These are phyloP conservation scores for Colletotrichum spinosum DNA, from an alignment of 2,329 filamentous ascomycete genomes.

Conservation along the genomic window DNA sequence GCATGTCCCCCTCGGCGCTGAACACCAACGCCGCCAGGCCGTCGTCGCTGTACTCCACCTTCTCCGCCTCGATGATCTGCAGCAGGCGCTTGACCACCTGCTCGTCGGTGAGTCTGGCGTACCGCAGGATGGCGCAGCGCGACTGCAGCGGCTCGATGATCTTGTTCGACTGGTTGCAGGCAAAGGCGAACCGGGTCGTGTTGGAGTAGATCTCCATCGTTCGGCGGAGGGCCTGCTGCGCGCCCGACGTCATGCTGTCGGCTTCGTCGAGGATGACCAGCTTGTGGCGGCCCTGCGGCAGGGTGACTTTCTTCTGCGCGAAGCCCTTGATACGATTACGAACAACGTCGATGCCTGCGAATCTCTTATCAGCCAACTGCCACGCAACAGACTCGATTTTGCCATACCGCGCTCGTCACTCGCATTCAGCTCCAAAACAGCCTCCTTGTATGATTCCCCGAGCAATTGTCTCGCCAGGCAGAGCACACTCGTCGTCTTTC, in stretches of 20 bases:
- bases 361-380: not conserved
- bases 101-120: slow-evolving; percentile 89
- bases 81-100: slow-evolving; percentile 91
- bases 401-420: slow-evolving; percentile 86
- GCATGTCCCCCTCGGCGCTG: slow-evolving; percentile 97
- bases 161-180: slow-evolving; percentile 98
- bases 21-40: slow-evolving; percentile 96
- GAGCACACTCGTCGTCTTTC: slow-evolving; percentile 95
- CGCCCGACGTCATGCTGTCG: slow-evolving; percentile 97
- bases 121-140: slow-evolving; percentile 94
- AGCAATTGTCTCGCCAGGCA: slow-evolving; percentile 93
- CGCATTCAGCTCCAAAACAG: slow-evolving; percentile 94
- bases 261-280: slow-evolving; percentile 98
- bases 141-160: slow-evolving; percentile 99
- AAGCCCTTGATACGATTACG: slow-evolving; percentile 98
- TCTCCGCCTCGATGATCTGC: slow-evolving; percentile 93
- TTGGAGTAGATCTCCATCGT: slow-evolving; percentile 99
- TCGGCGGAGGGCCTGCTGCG: slow-evolving; percentile 91
- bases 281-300: slow-evolving; percentile 92
- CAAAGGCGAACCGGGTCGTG: slow-evolving; percentile 96
- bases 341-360: slow-evolving; percentile 90
- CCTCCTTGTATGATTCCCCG: slow-evolving; percentile 96
- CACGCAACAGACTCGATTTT: slow-evolving; percentile 64
- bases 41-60: slow-evolving; percentile 91
- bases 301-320: slow-evolving; percentile 97